These are phyloP conservation scores for Grosmannia serpens DNA, from an alignment of 2,329 filamentous ascomycete genomes.

Conservation along the genomic window DNA sequence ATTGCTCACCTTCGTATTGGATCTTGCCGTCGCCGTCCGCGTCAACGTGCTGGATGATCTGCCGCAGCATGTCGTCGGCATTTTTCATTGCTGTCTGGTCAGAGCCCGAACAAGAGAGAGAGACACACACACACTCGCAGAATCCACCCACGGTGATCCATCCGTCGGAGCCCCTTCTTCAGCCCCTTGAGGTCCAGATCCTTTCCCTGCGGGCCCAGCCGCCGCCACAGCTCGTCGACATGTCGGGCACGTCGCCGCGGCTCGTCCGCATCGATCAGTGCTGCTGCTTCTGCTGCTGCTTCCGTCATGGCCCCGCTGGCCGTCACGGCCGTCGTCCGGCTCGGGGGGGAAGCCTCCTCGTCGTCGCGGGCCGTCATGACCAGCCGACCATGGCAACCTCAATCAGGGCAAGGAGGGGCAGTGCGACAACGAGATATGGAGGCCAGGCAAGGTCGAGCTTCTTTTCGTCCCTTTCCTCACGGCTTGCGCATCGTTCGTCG, in stretches of 20 bases:
- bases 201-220: conserved; percentile 64
- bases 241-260: conserved; percentile 69
- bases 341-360: background rate
- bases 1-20: conserved; percentile 62
- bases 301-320: background rate
- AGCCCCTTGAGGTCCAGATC: conserved; percentile 76
- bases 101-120: background rate
- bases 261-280: conserved; percentile 18
- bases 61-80: conserved; percentile 72
- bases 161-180: conserved; percentile 71
- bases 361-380: conserved; percentile 4
- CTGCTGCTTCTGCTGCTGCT: background rate
- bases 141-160: conserved; percentile 68
- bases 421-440: background rate
- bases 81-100: conserved; percentile 61
- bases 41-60: conserved; percentile 74
- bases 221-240: conserved; percentile 73
- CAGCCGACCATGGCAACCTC: conserved; percentile 1
- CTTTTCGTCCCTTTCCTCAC: background rate
- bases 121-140: background rate
- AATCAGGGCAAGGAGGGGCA: background rate
- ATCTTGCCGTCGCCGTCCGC: conserved; percentile 79
- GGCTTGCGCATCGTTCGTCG: background rate
- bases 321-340: background rate
- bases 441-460: background rate